Evolutionary conservation across 176 grass and related monocot species (phyloP).

Genomic region (Olyra latifolia): DNA sequence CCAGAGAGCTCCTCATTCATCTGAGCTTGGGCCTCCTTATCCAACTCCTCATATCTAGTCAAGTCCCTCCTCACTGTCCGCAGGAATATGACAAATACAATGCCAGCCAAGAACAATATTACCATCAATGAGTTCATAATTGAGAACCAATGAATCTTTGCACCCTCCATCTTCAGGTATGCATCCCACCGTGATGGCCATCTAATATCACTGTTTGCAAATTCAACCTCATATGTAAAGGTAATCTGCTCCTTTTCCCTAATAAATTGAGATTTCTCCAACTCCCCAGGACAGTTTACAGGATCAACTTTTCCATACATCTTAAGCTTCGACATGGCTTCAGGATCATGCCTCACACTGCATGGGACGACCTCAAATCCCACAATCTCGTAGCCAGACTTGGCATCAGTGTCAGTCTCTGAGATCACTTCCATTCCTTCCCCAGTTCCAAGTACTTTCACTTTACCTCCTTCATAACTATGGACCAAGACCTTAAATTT

Average conservation of each 20-base stretch:
- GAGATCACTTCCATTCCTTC: slow-evolving; percentile 81
- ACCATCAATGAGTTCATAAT: slow-evolving; percentile 97
- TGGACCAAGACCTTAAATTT: slow-evolving; percentile 89
- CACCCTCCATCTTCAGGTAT: slow-evolving; percentile 87
- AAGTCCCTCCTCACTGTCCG: slow-evolving; percentile 79
- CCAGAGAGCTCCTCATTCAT: slow-evolving; percentile 89
- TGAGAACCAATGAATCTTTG: slow-evolving; percentile 88
- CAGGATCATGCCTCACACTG: slow-evolving; percentile 67
- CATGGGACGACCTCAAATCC: slow-evolving; percentile 82
- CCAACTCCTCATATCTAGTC: slow-evolving; percentile 84
- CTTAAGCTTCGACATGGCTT: slow-evolving; percentile 58
- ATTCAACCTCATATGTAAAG: slow-evolving; percentile 85
- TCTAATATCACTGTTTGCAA: slow-evolving; percentile 80
- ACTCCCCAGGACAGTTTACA: slow-evolving; percentile 66
- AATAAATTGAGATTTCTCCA: slow-evolving; percentile 74
- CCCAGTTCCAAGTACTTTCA: slow-evolving; percentile 68
- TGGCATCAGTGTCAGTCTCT: slow-evolving; percentile 43
- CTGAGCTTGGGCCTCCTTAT: slow-evolving; percentile 86
- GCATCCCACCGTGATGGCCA: slow-evolving; percentile 91
- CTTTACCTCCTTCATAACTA: slow-evolving; percentile 74
- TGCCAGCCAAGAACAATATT: slow-evolving; percentile 81
- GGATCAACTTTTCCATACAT: slow-evolving; percentile 68
- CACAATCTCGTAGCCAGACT: slow-evolving; percentile 77
- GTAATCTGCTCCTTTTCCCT: slow-evolving; percentile 71
- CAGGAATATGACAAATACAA: slow-evolving; percentile 91